Base-by-base conservation (phyloP, 75 land plant species). In the Cupressus sempervirens region DNA sequence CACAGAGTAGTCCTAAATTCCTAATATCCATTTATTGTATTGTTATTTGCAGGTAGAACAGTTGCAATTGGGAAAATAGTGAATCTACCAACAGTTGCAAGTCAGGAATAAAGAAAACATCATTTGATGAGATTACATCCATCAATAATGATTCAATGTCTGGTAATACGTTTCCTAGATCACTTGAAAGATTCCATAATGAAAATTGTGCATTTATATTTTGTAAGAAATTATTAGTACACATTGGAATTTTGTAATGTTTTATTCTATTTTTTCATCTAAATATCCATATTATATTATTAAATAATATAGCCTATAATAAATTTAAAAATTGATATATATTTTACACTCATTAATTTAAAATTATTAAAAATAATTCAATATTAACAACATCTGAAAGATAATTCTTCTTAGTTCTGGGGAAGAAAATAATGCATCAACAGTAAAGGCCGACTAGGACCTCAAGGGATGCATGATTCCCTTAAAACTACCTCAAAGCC, bases 31-130 rank as follows among this genome's bases (percentile, higher is more conserved):
- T 58, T 56, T 16, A 38, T 45, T 18, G 43, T 46, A 40, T 54
- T 41, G 34, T 18, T 36, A 45, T 62, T 84, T 90, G 36, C 89
- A 94, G 96, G 95, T 41, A 94, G 93, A 86, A 94, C 95, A 26
- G 90, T 94, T 41, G 95, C 96, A 8, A 94, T 94, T 81, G 96
- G 96, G 26, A 94, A 93, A 88, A 89, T 94, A 43, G 86, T 88
- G 35, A 88, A 84, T 34, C 83, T 91, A 82, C 87, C 87, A 65
- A 62, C 29, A 6, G 67, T 62, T 62, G 67, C n/a, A 62, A 62
- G 29, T 20, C 29, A 62, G 5, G 80, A 72, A 68, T 72, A 73
- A 73, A 1, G 14, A 38, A 11, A 18, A 5, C 26, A 68, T 29
- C 32, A 32, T 65, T 72, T 58, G 43, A 35, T 68, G 45, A 40